Evolutionary conservation across 805 yeast species (phyloP), one percentile per base, ranked within the genome.

Genomic region (Monosporozyma yasuniensis): DNA sequence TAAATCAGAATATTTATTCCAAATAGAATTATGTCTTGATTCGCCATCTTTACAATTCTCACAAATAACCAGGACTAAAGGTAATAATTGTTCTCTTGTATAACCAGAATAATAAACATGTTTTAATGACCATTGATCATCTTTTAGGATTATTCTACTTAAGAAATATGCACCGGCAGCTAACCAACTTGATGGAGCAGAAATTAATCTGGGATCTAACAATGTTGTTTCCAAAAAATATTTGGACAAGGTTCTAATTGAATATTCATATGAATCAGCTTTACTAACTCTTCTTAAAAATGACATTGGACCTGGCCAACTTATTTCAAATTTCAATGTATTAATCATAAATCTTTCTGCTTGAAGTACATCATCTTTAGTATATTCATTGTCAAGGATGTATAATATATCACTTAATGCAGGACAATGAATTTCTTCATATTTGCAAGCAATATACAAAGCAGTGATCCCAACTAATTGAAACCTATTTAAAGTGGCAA

Each of bases 291-390:
- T 79, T 65, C 97, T 79, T 56, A 90, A 72, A 63, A 89, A 90
- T 39, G 95, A 84, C 96, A 90, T 88, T 48, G 97, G 97, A 11
- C 97, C 97, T 1, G 97, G 96, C 88, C 89, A 89, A 21, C 96
- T 96, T 78, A 90, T 79, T 65, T 89, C 95, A 69, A 87, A 90
- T 56, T 88, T 87, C 53, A 90, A 76, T 46, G 89, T 82, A 57
- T 84, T 88, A 60, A 90, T 83, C 95, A 90, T 87, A 66, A 83
- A 89, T 59, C 88, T 75, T 68, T 90, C 97, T 2, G 97, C 96
- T 59, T 79, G 78, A 52, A 87, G 71, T 47, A 90, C 77, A 58
- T 90, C 96, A 32, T 84, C 90, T 21, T 77, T 76, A 1, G 84
- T 72, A 66, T 86, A 90, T 42, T 86, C 86, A 60, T 87, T 78